phyloP scores from a whole-genome alignment of 1,284 basidiomycete genomes.

The Takashimella koratensis region DNA sequence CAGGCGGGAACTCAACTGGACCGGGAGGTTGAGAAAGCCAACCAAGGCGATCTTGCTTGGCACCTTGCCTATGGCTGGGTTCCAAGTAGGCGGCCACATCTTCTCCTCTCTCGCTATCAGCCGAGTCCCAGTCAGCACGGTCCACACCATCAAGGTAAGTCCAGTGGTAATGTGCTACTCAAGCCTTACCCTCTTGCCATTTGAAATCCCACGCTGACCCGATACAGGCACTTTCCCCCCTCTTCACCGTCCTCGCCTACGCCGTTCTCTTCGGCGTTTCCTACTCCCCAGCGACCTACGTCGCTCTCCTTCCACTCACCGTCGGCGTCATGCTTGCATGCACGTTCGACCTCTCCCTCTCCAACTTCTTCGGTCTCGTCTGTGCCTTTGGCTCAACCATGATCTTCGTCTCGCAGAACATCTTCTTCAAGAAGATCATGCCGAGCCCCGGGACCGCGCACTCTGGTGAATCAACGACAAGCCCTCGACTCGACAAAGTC shows the following conservation, averaged over 20 bases:
- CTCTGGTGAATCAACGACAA: constrained; percentile 39
- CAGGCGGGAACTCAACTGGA: constrained; percentile 60
- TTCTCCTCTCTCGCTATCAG: constrained; percentile 96
- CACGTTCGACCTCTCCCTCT: constrained; percentile 83
- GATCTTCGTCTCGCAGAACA: constrained; percentile 96
- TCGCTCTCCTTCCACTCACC: constrained; percentile 91
- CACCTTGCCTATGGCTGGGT: constrained; percentile 88
- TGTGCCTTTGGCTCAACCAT: constrained; percentile 92
- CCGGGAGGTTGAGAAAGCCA: constrained; percentile 60
- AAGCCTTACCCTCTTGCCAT: neutral
- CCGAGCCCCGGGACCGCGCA: constrained; percentile 56
- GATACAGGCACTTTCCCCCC: constrained; percentile 80
- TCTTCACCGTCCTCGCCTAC: constrained; percentile 95
- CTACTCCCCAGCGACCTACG: constrained; percentile 86
- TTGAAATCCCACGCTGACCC: constrained; percentile 1
- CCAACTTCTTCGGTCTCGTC: constrained; percentile 74
- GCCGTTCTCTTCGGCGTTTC: constrained; percentile 86
- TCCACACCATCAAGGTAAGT: constrained; percentile 95
- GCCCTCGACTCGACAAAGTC: constrained; percentile 83
- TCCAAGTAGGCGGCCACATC: constrained; percentile 91
- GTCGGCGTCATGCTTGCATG: constrained; percentile 96
- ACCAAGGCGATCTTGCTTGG: constrained; percentile 67
- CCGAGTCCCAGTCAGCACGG: constrained; percentile 92
- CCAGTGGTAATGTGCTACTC: no score
- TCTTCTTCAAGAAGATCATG: constrained; percentile 99